These are phyloP conservation scores for Solanum ossicruentum DNA, from an alignment of 257 asterid species.

Conservation along the genomic window DNA sequence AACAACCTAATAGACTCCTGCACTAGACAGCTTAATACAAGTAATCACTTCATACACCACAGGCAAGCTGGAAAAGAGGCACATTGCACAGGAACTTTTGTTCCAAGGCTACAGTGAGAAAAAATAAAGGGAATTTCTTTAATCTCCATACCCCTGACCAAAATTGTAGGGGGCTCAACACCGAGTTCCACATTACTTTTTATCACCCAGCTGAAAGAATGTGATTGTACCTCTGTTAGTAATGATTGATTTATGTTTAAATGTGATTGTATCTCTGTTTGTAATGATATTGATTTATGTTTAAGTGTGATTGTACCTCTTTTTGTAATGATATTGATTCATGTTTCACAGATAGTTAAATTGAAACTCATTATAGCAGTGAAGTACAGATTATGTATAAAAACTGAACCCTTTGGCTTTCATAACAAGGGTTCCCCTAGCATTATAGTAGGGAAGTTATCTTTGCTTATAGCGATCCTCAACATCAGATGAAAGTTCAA, in stretches of 20 bases:
- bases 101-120: background rate
- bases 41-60: background rate
- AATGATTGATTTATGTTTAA: background rate
- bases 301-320: background rate
- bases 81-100: background rate
- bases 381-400: background rate
- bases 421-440: background rate
- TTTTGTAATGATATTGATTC: background rate
- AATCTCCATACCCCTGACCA: background rate
- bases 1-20: background rate
- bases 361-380: background rate
- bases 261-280: background rate
- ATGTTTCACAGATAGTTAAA: background rate
- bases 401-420: background rate
- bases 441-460: background rate
- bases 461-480: background rate
- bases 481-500: background rate
- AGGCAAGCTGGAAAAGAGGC: background rate
- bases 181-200: background rate
- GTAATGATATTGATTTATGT: background rate
- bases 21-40: background rate
- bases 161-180: background rate
- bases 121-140: background rate
- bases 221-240: background rate
- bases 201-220: background rate